Conservation (phyloP, 805 yeast species). For the Candida ortonii region DNA sequence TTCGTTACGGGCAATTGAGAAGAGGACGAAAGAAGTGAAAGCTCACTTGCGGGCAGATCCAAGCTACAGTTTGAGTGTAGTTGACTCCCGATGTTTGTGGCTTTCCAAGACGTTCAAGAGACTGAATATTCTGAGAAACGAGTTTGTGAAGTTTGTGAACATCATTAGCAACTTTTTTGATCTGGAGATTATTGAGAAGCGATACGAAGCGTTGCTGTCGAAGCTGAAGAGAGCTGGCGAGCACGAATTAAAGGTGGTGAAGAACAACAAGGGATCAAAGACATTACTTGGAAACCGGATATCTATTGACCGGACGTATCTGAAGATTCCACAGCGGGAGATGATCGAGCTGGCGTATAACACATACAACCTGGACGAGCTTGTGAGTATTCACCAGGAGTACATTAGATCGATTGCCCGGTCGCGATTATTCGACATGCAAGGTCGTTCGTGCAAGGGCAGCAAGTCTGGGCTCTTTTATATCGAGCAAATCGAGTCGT, state of each 20-base stretch:
- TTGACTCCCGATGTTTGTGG: constrained; percentile 21
- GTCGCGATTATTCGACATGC: constrained; percentile 34
- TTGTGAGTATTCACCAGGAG: constrained; percentile 35
- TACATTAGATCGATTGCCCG: constrained; percentile 38
- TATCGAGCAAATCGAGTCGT: constrained; percentile 39
- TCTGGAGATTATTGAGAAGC: constrained; percentile 45
- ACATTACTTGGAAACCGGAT: constrained; percentile 13
- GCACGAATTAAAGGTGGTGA: constrained; percentile 12
- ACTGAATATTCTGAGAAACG: constrained; percentile 38
- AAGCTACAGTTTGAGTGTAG: constrained; percentile 9
- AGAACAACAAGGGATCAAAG: constrained; percentile 19
- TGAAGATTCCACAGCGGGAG: neutral
- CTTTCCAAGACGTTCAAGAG: constrained; percentile 28
- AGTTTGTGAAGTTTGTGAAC: constrained; percentile 41
- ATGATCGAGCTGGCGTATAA: constrained; percentile 15
- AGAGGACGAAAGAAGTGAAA: constrained; percentile 14
- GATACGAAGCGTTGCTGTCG: constrained; percentile 29
- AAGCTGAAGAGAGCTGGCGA: constrained; percentile 16
- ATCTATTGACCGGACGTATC: constrained; percentile 10
- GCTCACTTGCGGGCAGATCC: constrained; percentile 9
- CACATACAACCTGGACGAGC: constrained; percentile 48
- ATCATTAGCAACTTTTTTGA: constrained; percentile 40
- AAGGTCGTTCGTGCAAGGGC: constrained; percentile 30
- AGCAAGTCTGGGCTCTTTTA: constrained; percentile 38
- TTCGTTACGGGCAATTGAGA: constrained; percentile 20